Evolutionary conservation across 371 early-diverging fungal genomes (phyloP).

Genomic region (Rhizopus sp.): DNA sequence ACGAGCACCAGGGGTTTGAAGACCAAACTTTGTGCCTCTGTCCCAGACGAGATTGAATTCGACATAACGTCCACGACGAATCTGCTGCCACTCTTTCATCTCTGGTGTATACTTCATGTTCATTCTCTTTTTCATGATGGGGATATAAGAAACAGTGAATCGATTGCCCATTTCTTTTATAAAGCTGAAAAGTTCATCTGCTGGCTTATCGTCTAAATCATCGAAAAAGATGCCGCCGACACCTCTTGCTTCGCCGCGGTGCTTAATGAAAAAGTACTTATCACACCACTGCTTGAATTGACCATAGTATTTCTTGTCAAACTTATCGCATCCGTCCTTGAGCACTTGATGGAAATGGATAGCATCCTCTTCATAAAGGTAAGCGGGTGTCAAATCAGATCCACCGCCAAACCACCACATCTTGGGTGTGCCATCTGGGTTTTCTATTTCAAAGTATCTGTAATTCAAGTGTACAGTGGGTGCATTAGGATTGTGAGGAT

Average conservation of each 20-base stretch:
- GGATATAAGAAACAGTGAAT: constrained; percentile 77
- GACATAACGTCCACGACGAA: constrained; percentile 85
- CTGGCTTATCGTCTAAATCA: constrained; percentile 68
- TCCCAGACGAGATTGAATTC: constrained; percentile 88
- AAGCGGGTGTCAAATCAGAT: constrained; percentile 78
- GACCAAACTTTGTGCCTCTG: constrained; percentile 87
- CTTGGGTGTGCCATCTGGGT: constrained; percentile 55
- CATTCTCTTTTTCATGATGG: constrained; percentile 70
- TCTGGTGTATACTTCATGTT: constrained; percentile 61
- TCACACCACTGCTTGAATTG: constrained; percentile 86
- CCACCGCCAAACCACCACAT: constrained; percentile 89
- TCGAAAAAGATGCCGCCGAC: constrained; percentile 90
- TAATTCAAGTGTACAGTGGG: constrained; percentile 96
- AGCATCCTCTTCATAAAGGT: constrained; percentile 78
- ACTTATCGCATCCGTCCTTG: constrained; percentile 77
- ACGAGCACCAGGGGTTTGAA: constrained; percentile 79
- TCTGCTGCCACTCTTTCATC: constrained; percentile 80
- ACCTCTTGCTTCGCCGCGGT: constrained; percentile 81
- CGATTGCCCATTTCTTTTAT: constrained; percentile 70
- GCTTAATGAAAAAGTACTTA: constrained; percentile 74
- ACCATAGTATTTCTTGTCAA: constrained; percentile 67
- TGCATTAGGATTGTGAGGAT: constrained; percentile 92
- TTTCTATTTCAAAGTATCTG: constrained; percentile 90
- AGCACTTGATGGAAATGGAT: constrained; percentile 77
- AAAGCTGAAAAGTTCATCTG: constrained; percentile 70